Base-by-base conservation (phyloP, 1,284 basidiomycete genomes). In the Inonotus obliquus region DNA sequence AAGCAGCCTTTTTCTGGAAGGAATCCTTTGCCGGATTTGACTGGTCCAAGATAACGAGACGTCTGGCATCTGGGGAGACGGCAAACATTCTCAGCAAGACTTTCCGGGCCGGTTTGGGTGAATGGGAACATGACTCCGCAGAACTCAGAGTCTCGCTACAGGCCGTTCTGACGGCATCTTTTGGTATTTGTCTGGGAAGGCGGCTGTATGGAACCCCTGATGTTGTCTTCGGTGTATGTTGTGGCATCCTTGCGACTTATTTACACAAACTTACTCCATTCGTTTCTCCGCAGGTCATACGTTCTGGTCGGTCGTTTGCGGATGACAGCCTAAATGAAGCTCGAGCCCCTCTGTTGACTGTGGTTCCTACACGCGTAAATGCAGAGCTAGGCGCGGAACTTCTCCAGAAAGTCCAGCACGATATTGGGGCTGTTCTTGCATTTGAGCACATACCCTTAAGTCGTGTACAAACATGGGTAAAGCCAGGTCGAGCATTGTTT, bases 391-490 rank as follows among this genome's bases (percentile, higher is more conserved):
- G 68, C 10, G 66, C 68, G 14, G 65, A 66, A 39, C 60, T 74
- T 14, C 66, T 81, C 2, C 68, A 70, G 25, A 60, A 66, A 5
- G 70, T 77, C n/a, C 80, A 81, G 62, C 63, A 67, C 3, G 70
- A 71, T 61, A 75, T 79, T 32, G 75, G 75, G 0, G 72, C 72
- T 0, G 71, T 73, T 19, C 71, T 76, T 25, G 73, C 75, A 38
- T 75, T 73, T 61, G 80, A 81, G 67, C 76, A 80, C 60, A 66
- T 79, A 17, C 71, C 79, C 4, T 67, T 81, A 14, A 73, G 77
- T 44, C 73, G 74, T 25, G 73, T 81, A n/a, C 79, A 81, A 65
- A 73, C 69, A 32, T 81, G 79, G 80, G 61, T 81, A 49, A 69
- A 74, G 17, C 76, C 75, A 17, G 75, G 75, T 17, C 60, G 65